Base-by-base conservation (phyloP, 257 asterid species). In the Scutellaria baicalensis region DNA sequence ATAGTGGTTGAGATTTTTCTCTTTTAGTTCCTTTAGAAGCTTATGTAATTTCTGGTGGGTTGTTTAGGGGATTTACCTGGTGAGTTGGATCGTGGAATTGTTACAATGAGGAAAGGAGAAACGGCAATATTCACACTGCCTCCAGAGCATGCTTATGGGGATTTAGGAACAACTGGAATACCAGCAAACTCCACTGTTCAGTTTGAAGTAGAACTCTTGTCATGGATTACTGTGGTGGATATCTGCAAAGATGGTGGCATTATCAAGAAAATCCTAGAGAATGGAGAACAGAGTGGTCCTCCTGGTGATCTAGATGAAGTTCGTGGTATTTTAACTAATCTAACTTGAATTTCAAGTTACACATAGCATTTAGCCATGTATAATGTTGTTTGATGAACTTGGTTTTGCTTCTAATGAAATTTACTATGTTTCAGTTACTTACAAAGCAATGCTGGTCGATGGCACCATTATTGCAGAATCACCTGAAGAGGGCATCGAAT, bases 281-380 rank as follows among this genome's bases (percentile, higher is more conserved):
- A 69, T 65, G 96, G 96, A 23, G 91, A 83, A 43, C 73, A 66
- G 21, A 42, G 69, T 64, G 93, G 91, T 64, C 91, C 89, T 70
- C 96, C 96, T 65, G 78, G 79, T 66, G 89, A 86, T 59, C 83
- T 85, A 42, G 93, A 89, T 75, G 88, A 89, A 86, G 93, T 89
- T 83, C 69, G 74, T 75, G 96, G 93, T 84, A 78, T 43, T 59
- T 8, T 43, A 56, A 39, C 49, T 67, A 50, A 59, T 76, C 59
- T 31, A 31, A 18, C 66, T 14, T 49, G 66, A 60, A 43, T 36
- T 42, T 18, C 58, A 6, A 47, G 23, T 50, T 13, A 42, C 45
- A 21, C 36, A 45, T 45, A 12, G 23, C 58, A 6, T 59, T 60
- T 21, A 27, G 33, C 33, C 33, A 1, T 27, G 33, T 27, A 33